A percentile compares a stretch with the other conserved stretches of the same genome.
Evolutionary conservation across 495 filamentous ascomycete species (phyloP).

Genomic region (Friedmanniomyces simplex): DNA sequence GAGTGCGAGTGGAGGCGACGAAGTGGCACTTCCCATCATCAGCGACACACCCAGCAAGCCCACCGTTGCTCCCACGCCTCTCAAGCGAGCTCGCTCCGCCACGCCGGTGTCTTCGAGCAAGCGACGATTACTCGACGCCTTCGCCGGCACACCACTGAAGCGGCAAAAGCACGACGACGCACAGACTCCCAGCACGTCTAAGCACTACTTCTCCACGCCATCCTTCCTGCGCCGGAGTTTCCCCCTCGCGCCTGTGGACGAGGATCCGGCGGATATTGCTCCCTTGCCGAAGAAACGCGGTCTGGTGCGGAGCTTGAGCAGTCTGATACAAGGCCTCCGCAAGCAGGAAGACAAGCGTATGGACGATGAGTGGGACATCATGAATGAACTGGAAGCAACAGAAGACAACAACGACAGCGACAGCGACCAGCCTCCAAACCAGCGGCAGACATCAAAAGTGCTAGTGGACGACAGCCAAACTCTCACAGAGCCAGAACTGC

Average conservation of each 20-base stretch:
- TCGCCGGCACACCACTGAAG: slow-evolving; percentile 48
- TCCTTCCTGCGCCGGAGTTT: slow-evolving; percentile 58
- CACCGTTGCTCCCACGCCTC: slow-evolving; percentile 3
- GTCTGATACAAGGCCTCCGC: slow-evolving; percentile 63
- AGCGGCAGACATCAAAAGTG: slow-evolving; percentile 23
- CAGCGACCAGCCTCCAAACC: neutral
- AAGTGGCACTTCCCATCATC: neutral
- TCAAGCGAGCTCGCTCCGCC: slow-evolving; percentile 32
- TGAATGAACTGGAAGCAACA: slow-evolving; percentile 67
- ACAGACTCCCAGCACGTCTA: slow-evolving; percentile 40
- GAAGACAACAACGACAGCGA: slow-evolving; percentile 10
- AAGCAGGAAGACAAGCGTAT: slow-evolving; percentile 62
- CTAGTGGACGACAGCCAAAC: slow-evolving; percentile 55
- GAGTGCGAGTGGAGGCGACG: neutral
- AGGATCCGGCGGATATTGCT: slow-evolving; percentile 20
- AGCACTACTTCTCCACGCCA: slow-evolving; percentile 55
- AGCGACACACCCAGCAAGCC: slow-evolving; percentile 24
- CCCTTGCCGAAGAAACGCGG: slow-evolving; percentile 47
- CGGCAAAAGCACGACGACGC: slow-evolving; percentile 21
- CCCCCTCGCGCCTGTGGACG: slow-evolving; percentile 40
- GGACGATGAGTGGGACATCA: slow-evolving; percentile 53
- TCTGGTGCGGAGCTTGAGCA: slow-evolving; percentile 62
- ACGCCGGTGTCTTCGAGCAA: slow-evolving; percentile 57
- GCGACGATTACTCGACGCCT: slow-evolving; percentile 50
- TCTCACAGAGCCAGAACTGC: slow-evolving; percentile 26